Evolutionary conservation across 2,329 filamentous ascomycete species (phyloP).

Genomic region (Madurella fahalii): DNA sequence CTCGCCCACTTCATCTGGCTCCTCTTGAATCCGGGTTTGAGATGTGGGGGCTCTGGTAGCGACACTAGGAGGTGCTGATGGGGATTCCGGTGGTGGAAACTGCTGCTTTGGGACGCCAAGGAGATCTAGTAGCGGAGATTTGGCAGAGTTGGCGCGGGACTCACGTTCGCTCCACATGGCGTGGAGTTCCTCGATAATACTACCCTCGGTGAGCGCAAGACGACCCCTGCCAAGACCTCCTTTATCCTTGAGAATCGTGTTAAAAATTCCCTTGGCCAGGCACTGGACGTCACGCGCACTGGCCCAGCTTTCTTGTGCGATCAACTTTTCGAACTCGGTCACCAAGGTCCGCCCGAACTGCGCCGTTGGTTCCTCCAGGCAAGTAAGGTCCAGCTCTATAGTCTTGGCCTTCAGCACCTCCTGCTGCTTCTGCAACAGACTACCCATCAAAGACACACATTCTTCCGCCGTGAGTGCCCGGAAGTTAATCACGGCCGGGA

Average conservation of each 20-base stretch:
- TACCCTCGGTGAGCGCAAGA: conserved; percentile 12
- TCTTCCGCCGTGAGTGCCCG: conserved; percentile 37
- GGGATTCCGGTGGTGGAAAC: neutral
- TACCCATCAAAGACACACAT: conserved; percentile 43
- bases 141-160: conserved; percentile 12
- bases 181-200: conserved; percentile 16
- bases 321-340: conserved; percentile 38
- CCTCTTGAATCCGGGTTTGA: neutral
- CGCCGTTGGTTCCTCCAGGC: conserved; percentile 18
- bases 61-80: neutral
- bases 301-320: conserved; percentile 50
- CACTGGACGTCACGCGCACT: conserved; percentile 60
- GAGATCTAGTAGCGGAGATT: neutral
- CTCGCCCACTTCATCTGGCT: neutral
- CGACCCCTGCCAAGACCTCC: conserved; percentile 14
- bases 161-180: conserved; percentile 24
- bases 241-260: conserved; percentile 32
- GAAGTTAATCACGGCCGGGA: conserved; percentile 60
- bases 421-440: conserved; percentile 29
- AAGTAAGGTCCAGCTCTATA: conserved; percentile 25
- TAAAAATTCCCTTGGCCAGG: conserved; percentile 49
- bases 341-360: conserved; percentile 26
- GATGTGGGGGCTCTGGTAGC: neutral
- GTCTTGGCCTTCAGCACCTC: conserved; percentile 16
- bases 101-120: neutral